Evolutionary conservation across 306 rosid genomes (phyloP).

Genomic region (Vicia villosa): DNA sequence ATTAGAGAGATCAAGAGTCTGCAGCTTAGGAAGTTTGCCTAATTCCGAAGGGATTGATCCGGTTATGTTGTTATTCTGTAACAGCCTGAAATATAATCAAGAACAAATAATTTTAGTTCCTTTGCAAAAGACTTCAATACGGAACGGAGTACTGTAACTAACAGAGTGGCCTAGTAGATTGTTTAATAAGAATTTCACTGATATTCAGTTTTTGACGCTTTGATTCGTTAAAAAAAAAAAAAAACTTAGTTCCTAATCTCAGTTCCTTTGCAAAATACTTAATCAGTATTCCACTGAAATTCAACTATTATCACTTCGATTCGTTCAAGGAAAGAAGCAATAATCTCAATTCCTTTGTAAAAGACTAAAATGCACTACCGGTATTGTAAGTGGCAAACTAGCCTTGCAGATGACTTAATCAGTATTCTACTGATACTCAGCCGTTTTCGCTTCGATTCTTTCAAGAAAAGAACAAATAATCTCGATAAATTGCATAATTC

Average conservation of each 20-base stretch:
- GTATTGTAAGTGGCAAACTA: background rate
- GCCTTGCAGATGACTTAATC: background rate
- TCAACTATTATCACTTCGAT: background rate
- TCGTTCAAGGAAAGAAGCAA: background rate
- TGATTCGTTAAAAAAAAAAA: background rate
- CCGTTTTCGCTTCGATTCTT: background rate
- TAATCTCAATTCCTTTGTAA: background rate
- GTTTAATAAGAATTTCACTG: background rate
- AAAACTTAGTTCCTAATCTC: background rate
- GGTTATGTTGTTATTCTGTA: slow-evolving; percentile 89
- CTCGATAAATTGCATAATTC: background rate
- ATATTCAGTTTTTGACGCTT: background rate
- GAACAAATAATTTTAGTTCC: slow-evolving; percentile 23
- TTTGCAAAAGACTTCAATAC: background rate
- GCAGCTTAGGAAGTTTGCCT: slow-evolving; percentile 79
- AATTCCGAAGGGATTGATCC: slow-evolving; percentile 83
- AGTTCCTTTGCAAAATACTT: background rate
- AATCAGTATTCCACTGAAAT: background rate
- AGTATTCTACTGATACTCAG: background rate
- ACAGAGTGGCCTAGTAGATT: background rate
- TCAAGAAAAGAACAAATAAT: background rate
- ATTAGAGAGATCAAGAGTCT: slow-evolving; percentile 86
- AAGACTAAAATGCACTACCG: background rate
- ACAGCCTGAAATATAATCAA: slow-evolving; percentile 59
- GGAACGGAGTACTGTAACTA: background rate